A percentile compares a stretch with the other conserved stretches of the same genome.
Evolutionary conservation across 192 early-diverging fungal genomes (phyloP).

Genomic region (Linnemannia elongata): DNA sequence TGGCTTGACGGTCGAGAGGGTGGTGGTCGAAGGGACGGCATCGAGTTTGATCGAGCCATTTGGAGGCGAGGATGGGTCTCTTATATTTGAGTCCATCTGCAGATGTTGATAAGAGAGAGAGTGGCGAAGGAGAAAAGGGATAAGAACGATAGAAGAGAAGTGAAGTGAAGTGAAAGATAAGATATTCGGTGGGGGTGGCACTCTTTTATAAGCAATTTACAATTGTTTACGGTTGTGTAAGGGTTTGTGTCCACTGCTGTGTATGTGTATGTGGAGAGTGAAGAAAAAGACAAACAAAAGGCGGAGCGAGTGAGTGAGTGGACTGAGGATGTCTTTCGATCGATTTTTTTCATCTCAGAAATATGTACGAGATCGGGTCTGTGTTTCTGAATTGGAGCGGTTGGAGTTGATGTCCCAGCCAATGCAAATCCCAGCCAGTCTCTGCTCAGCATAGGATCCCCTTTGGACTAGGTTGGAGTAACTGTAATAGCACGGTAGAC

Average conservation of each 20-base stretch:
- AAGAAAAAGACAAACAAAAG: neutral
- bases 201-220: neutral
- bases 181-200: neutral
- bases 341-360: neutral
- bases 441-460: neutral
- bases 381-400: neutral
- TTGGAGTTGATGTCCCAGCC: neutral
- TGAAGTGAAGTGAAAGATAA: neutral
- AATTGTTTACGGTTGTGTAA: neutral
- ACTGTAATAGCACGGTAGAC: too few species aligned
- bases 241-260: neutral
- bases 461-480: too few species aligned
- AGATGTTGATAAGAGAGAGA: neutral
- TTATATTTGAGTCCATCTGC: neutral
- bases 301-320: too few species aligned
- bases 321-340: neutral
- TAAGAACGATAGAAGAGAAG: too few species aligned
- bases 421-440: neutral
- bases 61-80: neutral
- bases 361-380: neutral
- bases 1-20: neutral
- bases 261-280: neutral
- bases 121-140: too few species aligned
- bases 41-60: neutral
- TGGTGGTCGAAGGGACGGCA: neutral